Conservation (phyloP, 345 rosid species). For the Hibiscus mutabilis region DNA sequence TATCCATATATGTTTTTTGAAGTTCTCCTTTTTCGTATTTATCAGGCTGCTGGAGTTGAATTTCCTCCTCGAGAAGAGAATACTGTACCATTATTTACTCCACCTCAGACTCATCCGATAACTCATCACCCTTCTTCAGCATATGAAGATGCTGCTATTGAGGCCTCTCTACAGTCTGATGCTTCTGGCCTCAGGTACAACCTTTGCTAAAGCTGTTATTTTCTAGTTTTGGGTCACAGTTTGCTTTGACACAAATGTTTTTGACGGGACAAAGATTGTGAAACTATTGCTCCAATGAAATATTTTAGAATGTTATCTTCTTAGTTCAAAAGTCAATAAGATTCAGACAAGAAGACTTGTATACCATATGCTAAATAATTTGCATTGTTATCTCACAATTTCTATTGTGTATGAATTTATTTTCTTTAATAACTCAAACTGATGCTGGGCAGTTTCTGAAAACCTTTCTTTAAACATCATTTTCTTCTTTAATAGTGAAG, state of each 20-base stretch:
- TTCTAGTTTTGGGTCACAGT: background rate
- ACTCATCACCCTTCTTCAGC: constrained; percentile 40
- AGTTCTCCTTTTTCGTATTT: background rate
- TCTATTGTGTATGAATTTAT: background rate
- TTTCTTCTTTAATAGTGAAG: background rate
- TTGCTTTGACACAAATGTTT: background rate
- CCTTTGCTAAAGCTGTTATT: background rate
- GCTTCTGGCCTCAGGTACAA: constrained; percentile 80
- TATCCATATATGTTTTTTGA: background rate
- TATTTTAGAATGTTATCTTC: background rate
- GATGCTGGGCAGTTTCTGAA: background rate
- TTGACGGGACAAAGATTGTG: background rate
- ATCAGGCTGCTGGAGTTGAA: constrained; percentile 37
- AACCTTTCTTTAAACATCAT: background rate
- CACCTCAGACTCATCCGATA: constrained; percentile 86
- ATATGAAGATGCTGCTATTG: constrained; percentile 87
- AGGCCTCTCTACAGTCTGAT: constrained; percentile 82
- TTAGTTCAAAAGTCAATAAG: background rate
- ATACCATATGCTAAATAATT: background rate
- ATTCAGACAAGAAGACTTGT: background rate
- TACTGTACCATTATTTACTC: constrained; percentile 84
- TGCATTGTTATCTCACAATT: background rate
- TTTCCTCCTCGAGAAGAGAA: constrained; percentile 86
- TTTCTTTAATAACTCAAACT: background rate
- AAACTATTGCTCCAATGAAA: background rate